Evolutionary conservation across 2,329 filamentous ascomycete genomes (phyloP), one percentile per base, ranked within the genome.

Genomic region (Arthrobotrys sphaeroides): DNA sequence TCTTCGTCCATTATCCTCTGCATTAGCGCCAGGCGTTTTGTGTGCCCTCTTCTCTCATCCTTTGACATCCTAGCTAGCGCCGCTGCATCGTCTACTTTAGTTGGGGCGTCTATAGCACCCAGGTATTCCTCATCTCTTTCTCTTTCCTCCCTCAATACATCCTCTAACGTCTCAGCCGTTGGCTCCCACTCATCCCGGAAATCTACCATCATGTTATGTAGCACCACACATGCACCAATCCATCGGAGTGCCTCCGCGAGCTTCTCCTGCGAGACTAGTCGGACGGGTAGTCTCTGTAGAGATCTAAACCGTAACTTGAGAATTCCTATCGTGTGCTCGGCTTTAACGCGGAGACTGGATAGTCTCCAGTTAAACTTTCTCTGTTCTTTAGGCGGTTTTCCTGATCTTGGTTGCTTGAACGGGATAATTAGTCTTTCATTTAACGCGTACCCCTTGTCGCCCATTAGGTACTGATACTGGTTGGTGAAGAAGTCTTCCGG

Each of bases 1-100:
- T 55, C 51, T 55, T 55, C 51, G 18, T 55, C 51, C 4, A 55
- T 55, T 38, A 55, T 31, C 5, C 51, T 55, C 31, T 55, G 51
- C 51, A 55, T 55, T 24, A 55, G 51, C 51, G 51, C 51, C 51
- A 55, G 51, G 51, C 51, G 51, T 55, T 31, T 55, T 38, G 51
- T 55, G 12, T 55, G 51, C 38, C 51, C 51, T 12, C 51, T 38
- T 55, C 51, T 55, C 38, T 55, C 51, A 18, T 55, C 51, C 18
- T 55, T 55, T 16, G 51, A 55, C 51, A 55, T 38, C 22, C 51
- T 55, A 36, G 18, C 51, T 38, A 55, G 51, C 31, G 38, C 13
- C 0, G 18, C 31, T 10, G 51, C 18, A 10, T 55, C 28, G 7
- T 55, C 51, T 9, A 36, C 31, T 38, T 38, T 28, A 55, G 16